Base-by-base conservation (phyloP, 2,329 filamentous ascomycete species). In the Tolypocladium sp. region DNA sequence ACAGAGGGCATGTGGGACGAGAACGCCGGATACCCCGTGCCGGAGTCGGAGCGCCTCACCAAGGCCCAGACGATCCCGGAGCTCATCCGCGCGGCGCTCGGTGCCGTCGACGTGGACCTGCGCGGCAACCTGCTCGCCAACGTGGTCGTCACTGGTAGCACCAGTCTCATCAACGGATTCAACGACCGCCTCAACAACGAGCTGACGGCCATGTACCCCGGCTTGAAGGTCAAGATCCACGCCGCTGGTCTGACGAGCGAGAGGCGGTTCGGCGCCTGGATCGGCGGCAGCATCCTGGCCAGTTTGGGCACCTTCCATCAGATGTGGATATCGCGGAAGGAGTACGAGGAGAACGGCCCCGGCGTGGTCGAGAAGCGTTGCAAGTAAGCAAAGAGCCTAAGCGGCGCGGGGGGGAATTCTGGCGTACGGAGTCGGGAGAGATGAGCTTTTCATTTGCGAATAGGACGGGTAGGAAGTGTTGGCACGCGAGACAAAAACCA, bases 301-400 rank as follows among this genome's bases (percentile, higher is more conserved):
- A 97, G 92, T 74, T 75, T 99, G 76, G 95, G 95, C 12, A 96
- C 92, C 17, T 99, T 99, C 77, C 94, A 99, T 77, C 94, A 99
- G 79, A 93, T 99, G 89, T 99, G 94, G 94, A 95, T 99, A 67
- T 93, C 89, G 30, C 91, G 87, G 74, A 96, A 96, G 80, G 94
- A 99, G 78, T 97, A 97, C 68, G 92, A 97, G 64, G 95, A 99
- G 79, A 92, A 96, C 73, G 94, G 94, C 2, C 79, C 87, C 7
- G 85, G 85, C 63, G 92, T 97, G 67, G 90, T 97, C 52, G 93
- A 97, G 81, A 97, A 96, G 84, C 82, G 93, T 68, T 97, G 93
- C 82, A 96, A 96, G 79, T 97, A 77, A 66, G 62, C 40, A 4
- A 27, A 33, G n/a, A 37, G 22, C 38, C 35, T 51, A n/a, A 35